Evolutionary conservation across 148 eudicot genomes (phyloP), one percentile per base, ranked within the genome.

Genomic region (Fagopyrum esculentum): DNA sequence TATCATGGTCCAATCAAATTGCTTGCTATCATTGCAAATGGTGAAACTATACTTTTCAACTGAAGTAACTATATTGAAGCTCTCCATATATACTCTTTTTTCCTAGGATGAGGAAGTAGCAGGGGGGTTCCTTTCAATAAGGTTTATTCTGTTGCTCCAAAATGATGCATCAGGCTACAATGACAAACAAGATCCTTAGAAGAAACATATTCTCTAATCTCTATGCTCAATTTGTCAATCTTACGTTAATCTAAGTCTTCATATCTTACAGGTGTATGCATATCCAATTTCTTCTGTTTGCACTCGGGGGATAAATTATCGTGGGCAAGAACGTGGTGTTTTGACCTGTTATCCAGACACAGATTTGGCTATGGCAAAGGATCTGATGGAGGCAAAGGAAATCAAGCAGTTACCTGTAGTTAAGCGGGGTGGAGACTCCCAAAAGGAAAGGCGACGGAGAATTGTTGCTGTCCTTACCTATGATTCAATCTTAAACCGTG

Each of bases 361-460:
- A 52, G 93, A 91, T 75, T 82, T 94, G 82, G 87, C 81, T 74
- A 89, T 82, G 48, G 96, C 96, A 52, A 94, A 87, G 86, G 92
- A 94, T 82, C 83, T 94, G 83, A 88, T 94, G 93, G 98, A 91
- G 83, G 98, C 98, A 12, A 91, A 87, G 82, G 97, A 86, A 72
- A 84, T 94, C 71, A 90, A 86, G 79, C 98, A 94, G 80, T 78
- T 94, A 74, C 98, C 98, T 82, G 98, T 94, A 50, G 90, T 94
- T 55, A 87, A 85, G 83, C 90, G 88, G 68, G 85, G 86, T 77
- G 90, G 86, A 81, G 86, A 83, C 70, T 79, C 76, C 73, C 83
- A 76, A 73, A 82, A 82, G 78, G 88, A 87, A 86, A 84, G 93
- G 80, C 89, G 89, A 68, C 93, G 86, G 17, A 87, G 81, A 81